A percentile compares a stretch with the other conserved stretches of the same genome.
phyloP scores from a whole-genome alignment of 2,329 filamentous ascomycete genomes.

The Plenodomus biglobosus region DNA sequence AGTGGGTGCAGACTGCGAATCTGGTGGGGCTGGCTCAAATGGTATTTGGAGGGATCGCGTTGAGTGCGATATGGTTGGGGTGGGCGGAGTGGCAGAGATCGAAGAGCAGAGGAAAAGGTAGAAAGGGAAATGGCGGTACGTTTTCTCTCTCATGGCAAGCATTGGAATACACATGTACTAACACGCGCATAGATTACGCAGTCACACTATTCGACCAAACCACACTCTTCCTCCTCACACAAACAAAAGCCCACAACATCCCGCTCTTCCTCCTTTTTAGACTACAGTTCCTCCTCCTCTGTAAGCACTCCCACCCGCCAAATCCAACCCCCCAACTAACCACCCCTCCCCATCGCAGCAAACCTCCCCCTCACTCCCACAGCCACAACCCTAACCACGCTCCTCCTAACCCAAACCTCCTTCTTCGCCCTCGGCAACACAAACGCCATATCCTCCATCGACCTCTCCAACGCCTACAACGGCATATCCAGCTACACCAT shows the following conservation, averaged over 20 bases:
- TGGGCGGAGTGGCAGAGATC: conserved; percentile 32
- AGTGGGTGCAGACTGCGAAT: conserved; percentile 48
- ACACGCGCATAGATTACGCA: conserved; percentile 46
- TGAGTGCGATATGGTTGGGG: conserved; percentile 34
- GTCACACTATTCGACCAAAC: conserved; percentile 63
- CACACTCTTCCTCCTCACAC: conserved; percentile 79
- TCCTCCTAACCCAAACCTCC: conserved; percentile 76
- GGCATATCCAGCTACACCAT: conserved; percentile 81
- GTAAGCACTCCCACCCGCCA: conserved; percentile 21
- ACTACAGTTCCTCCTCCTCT: conserved; percentile 58
- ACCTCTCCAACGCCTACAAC: conserved; percentile 93
- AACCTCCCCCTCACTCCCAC: conserved; percentile 51
- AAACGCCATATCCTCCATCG: conserved; percentile 94
- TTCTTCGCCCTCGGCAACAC: conserved; percentile 92
- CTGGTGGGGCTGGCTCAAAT: conserved; percentile 35
- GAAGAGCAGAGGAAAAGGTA: conserved; percentile 13
- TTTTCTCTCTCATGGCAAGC: too few relatives aligned
- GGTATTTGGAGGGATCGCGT: conserved; percentile 43
- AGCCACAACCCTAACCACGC: conserved; percentile 67
- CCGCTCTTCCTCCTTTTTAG: conserved; percentile 80
- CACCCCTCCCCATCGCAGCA: conserved; percentile 15
- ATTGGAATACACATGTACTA: conserved; percentile 1
- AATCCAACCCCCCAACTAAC: neutral
- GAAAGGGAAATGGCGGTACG: conserved; percentile 32
- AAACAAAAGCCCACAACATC: conserved; percentile 81